Base-by-base conservation (phyloP, 371 early-diverging fungal species). In the Actinomortierella ambigua region DNA sequence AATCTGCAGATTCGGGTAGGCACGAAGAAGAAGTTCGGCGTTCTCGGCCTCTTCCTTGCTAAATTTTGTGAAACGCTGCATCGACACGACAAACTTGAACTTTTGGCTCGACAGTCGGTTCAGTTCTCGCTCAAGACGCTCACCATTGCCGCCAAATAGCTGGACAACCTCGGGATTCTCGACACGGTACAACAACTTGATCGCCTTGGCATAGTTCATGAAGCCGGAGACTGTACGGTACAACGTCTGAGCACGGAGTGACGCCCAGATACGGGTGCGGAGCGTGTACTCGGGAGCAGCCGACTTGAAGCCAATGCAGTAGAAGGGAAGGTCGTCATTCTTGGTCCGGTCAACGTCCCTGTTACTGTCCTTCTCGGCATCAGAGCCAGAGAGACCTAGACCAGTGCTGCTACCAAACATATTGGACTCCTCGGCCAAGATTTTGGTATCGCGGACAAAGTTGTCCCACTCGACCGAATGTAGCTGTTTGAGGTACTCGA, bases 181-280 rank as follows among this genome's bases (percentile, higher is more conserved):
- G 29, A 94, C 89, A 2, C 90, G 87, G 57, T 90, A 89, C 13
- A 95, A 77, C 2, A 93, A 79, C 65, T 90, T 89, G 65, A 95
- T 84, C 1, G 95, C 93, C 66, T 90, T 91, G 50, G 85, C 82
- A 60, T 95, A 94, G 68, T 94, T 94, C 94, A 94, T 93, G 65
- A 94, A 93, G 0, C 96, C 95, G 29, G 90, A 87, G 8, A 95
- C 89, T 3, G 95, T 95, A 41, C 95, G 90, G 61, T 90, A 95
- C 50, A 95, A 79, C 0, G 96, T 95, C 75, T 95, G 94, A 17
- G 93, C 89, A 26, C 94, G 86, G 8, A 94, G 79, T 0, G 94
- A 94, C 1, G 95, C 94, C 94, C 95, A 95, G 27, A 94, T 93
- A 28, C 95, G 89, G 6, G 93, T 94, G 44, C 94, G 88, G 29